These are phyloP conservation scores for Neurospora terricola DNA, from an alignment of 495 filamentous ascomycete genomes.

Conservation along the genomic window DNA sequence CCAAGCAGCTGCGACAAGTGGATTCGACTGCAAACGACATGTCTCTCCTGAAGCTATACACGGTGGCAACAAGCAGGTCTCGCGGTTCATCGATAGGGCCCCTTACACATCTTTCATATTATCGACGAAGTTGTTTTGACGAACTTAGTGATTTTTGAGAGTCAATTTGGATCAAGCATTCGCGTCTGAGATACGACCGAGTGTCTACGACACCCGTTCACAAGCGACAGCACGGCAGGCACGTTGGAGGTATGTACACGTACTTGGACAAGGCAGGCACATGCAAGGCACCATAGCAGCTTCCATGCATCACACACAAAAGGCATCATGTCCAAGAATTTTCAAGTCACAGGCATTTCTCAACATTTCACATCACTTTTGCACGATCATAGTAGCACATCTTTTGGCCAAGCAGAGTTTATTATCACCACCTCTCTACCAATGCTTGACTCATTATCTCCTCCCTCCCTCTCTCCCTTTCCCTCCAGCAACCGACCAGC, in stretches of 20 bases:
- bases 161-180: background rate
- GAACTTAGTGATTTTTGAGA: background rate
- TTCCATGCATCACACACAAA: background rate
- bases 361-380: background rate
- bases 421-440: background rate
- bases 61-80: background rate
- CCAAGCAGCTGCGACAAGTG: background rate
- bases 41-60: background rate
- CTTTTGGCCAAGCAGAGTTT: background rate
- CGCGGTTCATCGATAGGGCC: background rate
- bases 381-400: background rate
- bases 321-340: background rate
- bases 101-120: background rate
- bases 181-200: background rate
- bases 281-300: background rate
- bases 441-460: background rate
- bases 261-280: background rate
- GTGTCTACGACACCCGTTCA: background rate
- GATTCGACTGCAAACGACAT: background rate
- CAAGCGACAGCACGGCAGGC: background rate
- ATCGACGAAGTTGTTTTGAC: background rate
- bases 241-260: too few relatives aligned
- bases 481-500: background rate
- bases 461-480: background rate
- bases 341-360: background rate